Evolutionary conservation across 345 rosid species (phyloP).

Genomic region (Euphorbia lathyris): DNA sequence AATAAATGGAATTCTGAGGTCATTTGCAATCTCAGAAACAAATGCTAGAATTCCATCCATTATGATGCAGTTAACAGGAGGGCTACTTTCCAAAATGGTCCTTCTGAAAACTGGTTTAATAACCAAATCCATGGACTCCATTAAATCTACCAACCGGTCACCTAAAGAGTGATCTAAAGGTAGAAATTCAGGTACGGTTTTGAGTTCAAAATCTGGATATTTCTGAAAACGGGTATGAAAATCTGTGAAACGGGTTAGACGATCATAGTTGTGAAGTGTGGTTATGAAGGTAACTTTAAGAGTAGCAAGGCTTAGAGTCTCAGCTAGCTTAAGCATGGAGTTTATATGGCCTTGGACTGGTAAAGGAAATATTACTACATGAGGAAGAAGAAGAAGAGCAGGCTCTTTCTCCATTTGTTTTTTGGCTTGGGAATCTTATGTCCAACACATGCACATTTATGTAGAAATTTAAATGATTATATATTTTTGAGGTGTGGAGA

Average conservation of each 20-base stretch:
- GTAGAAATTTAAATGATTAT: no score
- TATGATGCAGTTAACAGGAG: conserved; percentile 32
- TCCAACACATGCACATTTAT: background rate
- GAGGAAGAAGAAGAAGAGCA: conserved; percentile 22
- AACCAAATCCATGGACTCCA: conserved; percentile 11
- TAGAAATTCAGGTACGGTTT: conserved; percentile 33
- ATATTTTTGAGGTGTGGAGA: conserved; percentile 5
- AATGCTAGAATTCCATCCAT: conserved; percentile 38
- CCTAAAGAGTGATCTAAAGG: conserved; percentile 29
- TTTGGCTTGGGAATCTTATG: background rate
- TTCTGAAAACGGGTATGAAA: conserved; percentile 34
- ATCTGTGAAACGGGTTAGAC: conserved; percentile 21
- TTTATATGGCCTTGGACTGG: conserved; percentile 67
- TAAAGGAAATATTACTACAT: conserved; percentile 52
- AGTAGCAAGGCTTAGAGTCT: conserved; percentile 43
- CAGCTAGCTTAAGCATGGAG: conserved; percentile 63
- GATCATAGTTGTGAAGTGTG: conserved; percentile 33
- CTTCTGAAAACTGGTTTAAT: conserved; percentile 15
- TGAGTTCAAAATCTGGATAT: conserved; percentile 34
- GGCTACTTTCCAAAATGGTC: conserved; percentile 17
- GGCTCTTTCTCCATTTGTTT: conserved; percentile 6
- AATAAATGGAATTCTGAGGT: conserved; percentile 30
- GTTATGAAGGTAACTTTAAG: conserved; percentile 57
- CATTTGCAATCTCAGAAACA: conserved; percentile 27
- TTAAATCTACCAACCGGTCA: conserved; percentile 12